Evolutionary conservation across 2,329 filamentous ascomycete species (phyloP), one percentile per base, ranked within the genome.

Genomic region (Diaporthe amygdali): DNA sequence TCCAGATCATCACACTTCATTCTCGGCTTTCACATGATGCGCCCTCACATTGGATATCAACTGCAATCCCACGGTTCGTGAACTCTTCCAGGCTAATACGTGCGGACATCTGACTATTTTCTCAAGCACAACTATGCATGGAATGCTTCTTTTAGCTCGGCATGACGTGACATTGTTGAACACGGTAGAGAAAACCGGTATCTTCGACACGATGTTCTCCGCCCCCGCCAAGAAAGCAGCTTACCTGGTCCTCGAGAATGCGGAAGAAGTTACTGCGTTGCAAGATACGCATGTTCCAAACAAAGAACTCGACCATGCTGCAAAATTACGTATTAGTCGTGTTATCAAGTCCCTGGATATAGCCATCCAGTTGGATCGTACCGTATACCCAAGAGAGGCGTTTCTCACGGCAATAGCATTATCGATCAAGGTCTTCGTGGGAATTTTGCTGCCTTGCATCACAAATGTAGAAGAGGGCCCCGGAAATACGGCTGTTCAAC

Each of bases 131-230:
- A 37, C 39, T n/a, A 46, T 61, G 10, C 55, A 61, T 9, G 55
- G 55, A 8, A 37, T 61, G 2, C 55, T 61, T 61, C 37, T 61
- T 7, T 44, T 61, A 30, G 39, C 55, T 30, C 25, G 55, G 25
- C 55, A 46, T 5, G 55, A 61, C 39, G 39, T 17, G 55, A 61
- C 55, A 22, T 37, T 61, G 25, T 30, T 61, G 39, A 61, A 61
- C 14, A 46, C 39, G 1, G 55, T 61, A 1, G 55, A 61, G 39
- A 61, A 46, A 25, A 61, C 55, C 6, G 55, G 55, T 10, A 61
- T 61, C 9, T 61, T 61, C 55, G 55, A 61, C 9, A 61, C 55
- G 1, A 61, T 61, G 55, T 61, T 61, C 25, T 61, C 55, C 17
- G 25, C 25, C 30, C 39, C 55, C 17, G 55, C 55, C 25, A 61